Conservation (phyloP, 306 rosid species). For the Trifolium dubium region DNA sequence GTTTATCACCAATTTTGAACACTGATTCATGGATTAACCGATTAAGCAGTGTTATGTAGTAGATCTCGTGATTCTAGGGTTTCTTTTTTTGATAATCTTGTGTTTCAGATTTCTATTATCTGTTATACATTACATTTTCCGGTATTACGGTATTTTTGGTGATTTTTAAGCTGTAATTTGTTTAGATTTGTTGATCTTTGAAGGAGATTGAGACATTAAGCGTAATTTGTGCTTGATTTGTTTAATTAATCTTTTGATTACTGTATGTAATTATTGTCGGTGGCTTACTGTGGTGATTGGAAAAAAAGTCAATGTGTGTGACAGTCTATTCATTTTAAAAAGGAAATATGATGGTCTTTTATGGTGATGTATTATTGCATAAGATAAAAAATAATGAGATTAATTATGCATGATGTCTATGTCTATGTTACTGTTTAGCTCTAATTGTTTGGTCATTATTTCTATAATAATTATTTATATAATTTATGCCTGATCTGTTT, state of each 20-base stretch:
- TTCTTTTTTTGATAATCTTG: neutral
- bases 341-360: conserved; percentile 21
- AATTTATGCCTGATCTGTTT: neutral
- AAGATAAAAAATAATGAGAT: conserved; percentile 35
- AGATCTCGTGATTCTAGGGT: conserved; percentile 59
- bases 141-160: conserved; percentile 21
- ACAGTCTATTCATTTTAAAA: conserved; percentile 18
- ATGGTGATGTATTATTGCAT: conserved; percentile 31
- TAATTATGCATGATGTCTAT: conserved; percentile 42
- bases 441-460: conserved; percentile 39
- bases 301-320: conserved; percentile 32
- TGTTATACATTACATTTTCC: neutral
- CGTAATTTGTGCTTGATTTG: conserved; percentile 9
- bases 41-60: conserved; percentile 12
- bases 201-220: conserved; percentile 10
- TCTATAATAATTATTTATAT: conserved; percentile 24
- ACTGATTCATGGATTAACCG: conserved; percentile 29
- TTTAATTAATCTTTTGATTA: conserved; percentile 26
- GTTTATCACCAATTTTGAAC: conserved; percentile 22
- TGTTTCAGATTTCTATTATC: neutral
- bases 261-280: conserved; percentile 41
- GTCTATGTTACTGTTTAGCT: conserved; percentile 34
- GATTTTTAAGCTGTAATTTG: neutral
- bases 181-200: conserved; percentile 30
- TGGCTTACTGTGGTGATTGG: conserved; percentile 31